Percentiles rank a stretch among this genome's conserved stretches.
phyloP scores from a whole-genome alignment of 139 green algal genomes.

The Coelastrella sp. region DNA sequence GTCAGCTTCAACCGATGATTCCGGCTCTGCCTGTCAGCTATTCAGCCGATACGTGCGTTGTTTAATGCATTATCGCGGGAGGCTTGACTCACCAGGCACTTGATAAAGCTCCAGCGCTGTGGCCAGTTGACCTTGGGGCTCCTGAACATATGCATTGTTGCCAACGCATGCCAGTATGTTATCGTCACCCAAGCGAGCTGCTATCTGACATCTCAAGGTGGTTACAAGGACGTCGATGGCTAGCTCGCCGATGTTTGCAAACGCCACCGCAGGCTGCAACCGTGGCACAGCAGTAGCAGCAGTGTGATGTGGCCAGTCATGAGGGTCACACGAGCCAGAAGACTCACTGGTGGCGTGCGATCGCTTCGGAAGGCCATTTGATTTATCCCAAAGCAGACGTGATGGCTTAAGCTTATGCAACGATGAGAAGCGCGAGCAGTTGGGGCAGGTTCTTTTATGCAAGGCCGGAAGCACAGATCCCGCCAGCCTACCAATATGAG shows the following conservation, averaged over 20 bases:
- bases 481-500: background rate
- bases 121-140: constrained; percentile 53
- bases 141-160: constrained; percentile 62
- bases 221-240: constrained; percentile 78
- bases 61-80: background rate
- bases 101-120: constrained; percentile 74
- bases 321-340: background rate
- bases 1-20: no score
- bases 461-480: background rate
- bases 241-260: constrained; percentile 87
- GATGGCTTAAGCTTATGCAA: no score
- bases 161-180: constrained; percentile 78
- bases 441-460: no score
- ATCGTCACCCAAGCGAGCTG: constrained; percentile 57
- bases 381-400: no score
- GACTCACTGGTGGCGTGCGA: no score
- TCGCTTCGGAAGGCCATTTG: background rate
- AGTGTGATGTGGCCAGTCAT: no score
- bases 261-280: constrained; percentile 64
- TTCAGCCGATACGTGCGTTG: no score
- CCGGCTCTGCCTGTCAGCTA: no score
- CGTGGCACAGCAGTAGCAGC: background rate
- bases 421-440: no score
- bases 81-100: constrained; percentile 16
- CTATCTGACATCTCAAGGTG: constrained; percentile 47